A percentile compares a stretch with the other conserved stretches of the same genome.
phyloP scores from a whole-genome alignment of 352 stramenopile genomes.

The Elongisporangium anandrum region DNA sequence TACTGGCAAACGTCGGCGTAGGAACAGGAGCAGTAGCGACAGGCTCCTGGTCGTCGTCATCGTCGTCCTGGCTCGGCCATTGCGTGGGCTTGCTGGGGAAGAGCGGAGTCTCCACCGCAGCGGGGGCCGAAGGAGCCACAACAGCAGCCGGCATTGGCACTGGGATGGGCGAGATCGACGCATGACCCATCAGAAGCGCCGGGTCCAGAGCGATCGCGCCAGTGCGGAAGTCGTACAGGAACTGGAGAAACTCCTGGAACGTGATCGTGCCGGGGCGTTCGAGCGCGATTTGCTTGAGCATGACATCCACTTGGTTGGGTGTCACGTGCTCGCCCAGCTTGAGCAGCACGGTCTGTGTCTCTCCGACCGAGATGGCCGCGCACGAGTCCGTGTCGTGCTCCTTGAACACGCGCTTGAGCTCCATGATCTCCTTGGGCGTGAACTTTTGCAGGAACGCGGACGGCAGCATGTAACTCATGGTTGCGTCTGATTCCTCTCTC shows the following conservation, averaged over 20 bases:
- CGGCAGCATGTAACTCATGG: constrained; percentile 84
- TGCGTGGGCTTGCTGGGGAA: constrained; percentile 19
- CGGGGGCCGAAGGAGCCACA: not conserved
- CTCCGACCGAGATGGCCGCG: constrained; percentile 38
- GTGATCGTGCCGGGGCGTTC: constrained; percentile 39
- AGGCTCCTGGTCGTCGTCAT: constrained; percentile 7
- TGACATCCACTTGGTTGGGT: constrained; percentile 41
- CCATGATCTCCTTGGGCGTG: constrained; percentile 83
- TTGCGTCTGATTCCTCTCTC: not conserved
- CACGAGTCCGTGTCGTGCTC: constrained; percentile 74
- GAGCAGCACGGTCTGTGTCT: constrained; percentile 60
- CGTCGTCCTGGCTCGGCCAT: constrained; percentile 7
- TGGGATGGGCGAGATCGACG: constrained; percentile 22
- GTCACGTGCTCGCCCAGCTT: constrained; percentile 82
- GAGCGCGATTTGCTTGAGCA: constrained; percentile 65
- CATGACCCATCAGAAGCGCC: constrained; percentile 34
- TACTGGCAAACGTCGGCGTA: constrained; percentile 33
- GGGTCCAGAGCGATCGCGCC: constrained; percentile 55
- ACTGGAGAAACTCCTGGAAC: constrained; percentile 81
- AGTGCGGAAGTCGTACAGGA: constrained; percentile 72
- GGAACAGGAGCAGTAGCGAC: constrained; percentile 1
- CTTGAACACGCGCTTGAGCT: constrained; percentile 84
- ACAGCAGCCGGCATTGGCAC: constrained; percentile 3
- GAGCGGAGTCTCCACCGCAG: constrained; percentile 8
- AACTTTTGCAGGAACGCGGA: constrained; percentile 85